Conservation (phyloP, 345 rosid genomes). For the Mallotus nudiflorus region DNA sequence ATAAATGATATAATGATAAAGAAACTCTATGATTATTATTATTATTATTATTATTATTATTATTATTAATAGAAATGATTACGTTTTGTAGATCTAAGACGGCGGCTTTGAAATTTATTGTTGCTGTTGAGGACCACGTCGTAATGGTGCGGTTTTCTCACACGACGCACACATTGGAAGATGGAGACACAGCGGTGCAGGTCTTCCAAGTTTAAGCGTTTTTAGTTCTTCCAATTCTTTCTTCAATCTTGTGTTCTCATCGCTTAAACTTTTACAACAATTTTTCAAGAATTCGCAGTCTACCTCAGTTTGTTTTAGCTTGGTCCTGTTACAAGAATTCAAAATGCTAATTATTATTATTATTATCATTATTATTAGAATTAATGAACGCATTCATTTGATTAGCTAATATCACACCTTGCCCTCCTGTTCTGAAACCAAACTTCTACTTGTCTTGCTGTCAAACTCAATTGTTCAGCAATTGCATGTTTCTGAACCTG, state of each 20-base stretch:
- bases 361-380: background rate
- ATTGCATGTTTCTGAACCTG: conserved; percentile 49
- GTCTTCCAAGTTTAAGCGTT: conserved; percentile 7
- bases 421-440: conserved; percentile 74
- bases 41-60: no score
- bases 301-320: conserved; percentile 51
- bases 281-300: conserved; percentile 46
- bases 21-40: no score
- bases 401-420: conserved; percentile 30
- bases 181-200: background rate
- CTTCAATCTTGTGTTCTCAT: conserved; percentile 44
- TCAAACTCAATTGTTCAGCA: conserved; percentile 43
- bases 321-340: conserved; percentile 48
- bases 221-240: conserved; percentile 44
- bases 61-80: no score
- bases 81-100: no score
- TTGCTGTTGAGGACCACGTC: background rate
- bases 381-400: background rate
- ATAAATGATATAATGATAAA: no score
- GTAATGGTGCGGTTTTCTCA: background rate
- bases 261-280: conserved; percentile 40
- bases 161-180: conserved; percentile 9
- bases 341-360: background rate
- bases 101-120: background rate
- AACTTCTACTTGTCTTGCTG: conserved; percentile 61